Evolutionary conservation across 192 early-diverging fungal genomes (phyloP).

Genomic region (Entomortierella chlamydospora): DNA sequence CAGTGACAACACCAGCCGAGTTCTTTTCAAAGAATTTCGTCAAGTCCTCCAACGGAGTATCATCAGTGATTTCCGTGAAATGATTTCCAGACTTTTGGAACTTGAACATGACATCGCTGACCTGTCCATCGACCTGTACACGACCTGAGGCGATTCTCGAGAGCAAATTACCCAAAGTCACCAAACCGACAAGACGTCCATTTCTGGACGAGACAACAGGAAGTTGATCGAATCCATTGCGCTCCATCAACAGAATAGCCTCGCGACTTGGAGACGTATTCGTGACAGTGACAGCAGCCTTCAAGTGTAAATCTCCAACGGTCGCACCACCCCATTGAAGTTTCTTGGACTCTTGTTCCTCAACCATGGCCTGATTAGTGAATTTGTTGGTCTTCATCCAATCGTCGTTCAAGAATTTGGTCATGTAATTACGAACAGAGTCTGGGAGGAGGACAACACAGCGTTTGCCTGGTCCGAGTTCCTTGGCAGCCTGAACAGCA

Average conservation of each 20-base stretch:
- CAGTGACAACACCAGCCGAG: slow-evolving; percentile 92
- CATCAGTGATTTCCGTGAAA: slow-evolving; percentile 89
- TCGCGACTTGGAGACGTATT: slow-evolving; percentile 77
- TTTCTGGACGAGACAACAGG: slow-evolving; percentile 78
- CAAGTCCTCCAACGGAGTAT: slow-evolving; percentile 87
- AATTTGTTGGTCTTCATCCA: slow-evolving; percentile 96
- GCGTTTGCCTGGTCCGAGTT: slow-evolving; percentile 87
- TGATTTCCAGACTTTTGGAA: slow-evolving; percentile 70
- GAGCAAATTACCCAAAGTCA: slow-evolving; percentile 90
- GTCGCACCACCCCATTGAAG: slow-evolving; percentile 85
- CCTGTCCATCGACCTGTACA: slow-evolving; percentile 70
- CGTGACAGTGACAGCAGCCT: slow-evolving; percentile 87
- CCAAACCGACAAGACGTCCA: slow-evolving; percentile 78
- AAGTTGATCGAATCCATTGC: slow-evolving; percentile 94
- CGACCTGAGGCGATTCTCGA: slow-evolving; percentile 82
- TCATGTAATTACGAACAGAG: slow-evolving; percentile 99
- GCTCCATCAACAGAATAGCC: slow-evolving; percentile 90
- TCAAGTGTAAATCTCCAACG: slow-evolving; percentile 83
- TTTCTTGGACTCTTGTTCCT: slow-evolving; percentile 72
- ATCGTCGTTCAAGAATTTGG: slow-evolving; percentile 97
- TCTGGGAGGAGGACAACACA: slow-evolving; percentile 96
- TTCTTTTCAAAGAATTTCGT: slow-evolving; percentile 93
- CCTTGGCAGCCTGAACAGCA: slow-evolving; percentile 84
- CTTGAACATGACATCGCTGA: slow-evolving; percentile 85
- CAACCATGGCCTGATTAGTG: slow-evolving; percentile 79